Conservation (phyloP, 192 early-diverging fungal genomes). For the Coemansia brasiliensis region DNA sequence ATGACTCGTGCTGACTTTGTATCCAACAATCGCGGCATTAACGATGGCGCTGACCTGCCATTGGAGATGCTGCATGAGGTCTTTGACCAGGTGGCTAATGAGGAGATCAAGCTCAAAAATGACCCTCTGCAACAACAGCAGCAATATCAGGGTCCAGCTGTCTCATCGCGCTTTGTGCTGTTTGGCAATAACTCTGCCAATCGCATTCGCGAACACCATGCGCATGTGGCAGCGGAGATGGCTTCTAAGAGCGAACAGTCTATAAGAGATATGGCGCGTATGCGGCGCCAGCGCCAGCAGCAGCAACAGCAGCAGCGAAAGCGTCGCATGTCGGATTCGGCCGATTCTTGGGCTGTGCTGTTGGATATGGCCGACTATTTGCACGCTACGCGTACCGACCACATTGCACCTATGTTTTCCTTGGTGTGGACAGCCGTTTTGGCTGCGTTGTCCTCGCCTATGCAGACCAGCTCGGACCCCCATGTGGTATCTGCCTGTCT, state of each 20-base stretch:
- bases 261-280: slow-evolving; percentile 62
- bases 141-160: slow-evolving; percentile 35
- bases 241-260: slow-evolving; percentile 71
- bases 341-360: slow-evolving; percentile 30
- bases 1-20: slow-evolving; percentile 89
- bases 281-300: slow-evolving; percentile 31
- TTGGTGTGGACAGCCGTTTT: slow-evolving; percentile 86
- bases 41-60: slow-evolving; percentile 80
- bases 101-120: slow-evolving; percentile 95
- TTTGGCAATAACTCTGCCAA: slow-evolving; percentile 46
- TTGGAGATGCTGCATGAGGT: slow-evolving; percentile 69
- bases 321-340: not conserved
- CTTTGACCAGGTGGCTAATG: slow-evolving; percentile 75
- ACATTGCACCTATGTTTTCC: slow-evolving; percentile 91
- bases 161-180: slow-evolving; percentile 40
- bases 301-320: not conserved
- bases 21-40: slow-evolving; percentile 90
- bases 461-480: slow-evolving; percentile 80
- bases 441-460: slow-evolving; percentile 75
- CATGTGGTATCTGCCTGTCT: slow-evolving; percentile 72
- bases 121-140: slow-evolving; percentile 57
- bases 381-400: slow-evolving; percentile 77
- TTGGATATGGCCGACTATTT: slow-evolving; percentile 60
- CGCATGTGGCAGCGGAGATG: slow-evolving; percentile 66
- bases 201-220: slow-evolving; percentile 58